These are phyloP conservation scores for Symbiodinium natans DNA, from an alignment of 73 alveolate species.

Conservation along the genomic window DNA sequence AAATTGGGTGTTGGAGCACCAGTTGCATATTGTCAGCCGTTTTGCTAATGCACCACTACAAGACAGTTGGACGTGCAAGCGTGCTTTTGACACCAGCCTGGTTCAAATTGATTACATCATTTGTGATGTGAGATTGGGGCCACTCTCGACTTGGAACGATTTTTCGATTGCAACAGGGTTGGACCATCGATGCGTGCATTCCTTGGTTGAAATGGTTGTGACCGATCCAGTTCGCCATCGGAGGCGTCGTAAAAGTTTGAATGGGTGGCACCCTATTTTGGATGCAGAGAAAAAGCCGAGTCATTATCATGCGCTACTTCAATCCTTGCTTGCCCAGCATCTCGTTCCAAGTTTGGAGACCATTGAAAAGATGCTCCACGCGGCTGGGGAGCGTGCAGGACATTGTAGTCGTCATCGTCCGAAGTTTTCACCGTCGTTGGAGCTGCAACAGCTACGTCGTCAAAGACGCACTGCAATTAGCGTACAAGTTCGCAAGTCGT, in stretches of 20 bases:
- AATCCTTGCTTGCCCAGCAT: neutral
- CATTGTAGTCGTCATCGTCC: neutral
- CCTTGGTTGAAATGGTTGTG: neutral
- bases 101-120: slow-evolving; percentile 4
- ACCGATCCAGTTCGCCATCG: neutral
- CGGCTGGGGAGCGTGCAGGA: neutral
- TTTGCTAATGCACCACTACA: neutral
- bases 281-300: neutral
- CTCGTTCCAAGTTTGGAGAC: neutral
- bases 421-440: no score
- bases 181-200: slow-evolving; percentile 10
- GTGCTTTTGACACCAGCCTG: no score
- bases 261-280: neutral
- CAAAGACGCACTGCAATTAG: no score
- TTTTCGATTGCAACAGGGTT: neutral
- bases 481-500: no score
- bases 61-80: slow-evolving; percentile 20
- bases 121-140: neutral
- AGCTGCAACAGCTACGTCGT: no score
- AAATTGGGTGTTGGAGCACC: neutral
- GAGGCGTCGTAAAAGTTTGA: neutral
- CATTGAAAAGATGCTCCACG: neutral
- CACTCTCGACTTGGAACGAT: neutral
- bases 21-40: neutral
- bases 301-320: neutral